A percentile compares a stretch with the other conserved stretches of the same genome.
Conservation (phyloP, 176 grass and related monocot genomes). For the Urochloa ruziziensis region DNA sequence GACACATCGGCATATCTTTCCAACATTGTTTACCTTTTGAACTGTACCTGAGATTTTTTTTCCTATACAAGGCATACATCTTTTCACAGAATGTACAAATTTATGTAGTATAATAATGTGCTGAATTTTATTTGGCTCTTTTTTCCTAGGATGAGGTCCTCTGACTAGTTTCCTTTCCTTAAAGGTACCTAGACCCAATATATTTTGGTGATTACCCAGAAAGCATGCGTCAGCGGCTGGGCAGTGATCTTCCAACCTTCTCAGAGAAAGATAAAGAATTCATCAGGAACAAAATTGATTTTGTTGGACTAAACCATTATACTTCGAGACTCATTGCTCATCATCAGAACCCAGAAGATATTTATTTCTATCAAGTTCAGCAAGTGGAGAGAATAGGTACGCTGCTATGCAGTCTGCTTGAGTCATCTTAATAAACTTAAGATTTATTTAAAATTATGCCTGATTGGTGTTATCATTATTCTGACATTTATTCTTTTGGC, state of each 20-base stretch:
- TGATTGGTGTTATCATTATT: background rate
- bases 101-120: too few relatives aligned
- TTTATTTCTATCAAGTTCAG: conserved; percentile 72
- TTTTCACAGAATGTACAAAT: background rate
- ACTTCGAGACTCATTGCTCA: conserved; percentile 85
- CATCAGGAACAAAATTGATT: conserved; percentile 85
- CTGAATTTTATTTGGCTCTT: background rate
- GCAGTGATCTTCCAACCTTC: conserved; percentile 82
- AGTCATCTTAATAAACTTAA: background rate
- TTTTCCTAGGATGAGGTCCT: background rate
- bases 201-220: conserved; percentile 92
- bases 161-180: conserved; percentile 18
- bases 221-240: conserved; percentile 74
- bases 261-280: conserved; percentile 84
- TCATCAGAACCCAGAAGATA: conserved; percentile 31
- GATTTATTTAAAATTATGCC: background rate
- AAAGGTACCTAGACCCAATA: conserved; percentile 93
- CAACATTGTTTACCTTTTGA: background rate
- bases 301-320: conserved; percentile 96
- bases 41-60: background rate
- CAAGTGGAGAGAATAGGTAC: conserved; percentile 75
- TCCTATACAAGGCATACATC: background rate
- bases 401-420: conserved; percentile 7
- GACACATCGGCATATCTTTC: background rate
- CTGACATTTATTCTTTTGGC: too few relatives aligned